Base-by-base conservation (phyloP, 2,329 filamentous ascomycete species). In the Onygenales sp. region DNA sequence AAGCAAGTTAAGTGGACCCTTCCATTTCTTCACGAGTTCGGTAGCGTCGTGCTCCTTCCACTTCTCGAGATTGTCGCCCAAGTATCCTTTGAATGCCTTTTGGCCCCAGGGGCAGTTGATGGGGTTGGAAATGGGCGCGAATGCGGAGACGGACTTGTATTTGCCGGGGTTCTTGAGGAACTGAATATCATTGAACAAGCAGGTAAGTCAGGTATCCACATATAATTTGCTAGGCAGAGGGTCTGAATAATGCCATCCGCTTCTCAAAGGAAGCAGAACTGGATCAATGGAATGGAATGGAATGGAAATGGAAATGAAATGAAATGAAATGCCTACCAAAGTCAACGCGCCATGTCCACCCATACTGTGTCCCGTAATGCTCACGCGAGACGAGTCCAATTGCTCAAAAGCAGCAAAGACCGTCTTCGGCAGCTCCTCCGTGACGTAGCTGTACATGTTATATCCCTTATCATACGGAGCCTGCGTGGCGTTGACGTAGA, bases 321-420 rank as follows among this genome's bases (percentile, higher is more conserved):
- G 17, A 27, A 27, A 27, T 5, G 21, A 27, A 27, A 27, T 27
- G 56, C 65, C 48, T 65, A 82, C 79, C 62, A 97, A 74, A 45
- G 91, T 95, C 62, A 98, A 76, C 44, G 93, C 93, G 58, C 93
- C 93, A 71, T 98, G 93, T 0, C 93, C 93, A 60, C 93, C 93
- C 93, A 98, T 98, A 63, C 85, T 91, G 75, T 98, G 93, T 5
- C 93, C 93, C 42, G 88, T 89, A 64, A 98, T 93, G 70, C 85
- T 86, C 53, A 96, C 83, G 42, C 85, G 79, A 32, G 64, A 71
- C 0, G 71, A 65, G 69, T 97, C 92, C 33, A 98, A 76, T 65
- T 82, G 78, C 33, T 80, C 76, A 72, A 90, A 95, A 31, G 81
- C 78, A 33, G 71, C 70, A 70, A 91, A 94, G 27, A 97, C 79